These are phyloP conservation scores for Plasmopara halstedii DNA, from an alignment of 352 stramenopile genomes.

Conservation along the genomic window DNA sequence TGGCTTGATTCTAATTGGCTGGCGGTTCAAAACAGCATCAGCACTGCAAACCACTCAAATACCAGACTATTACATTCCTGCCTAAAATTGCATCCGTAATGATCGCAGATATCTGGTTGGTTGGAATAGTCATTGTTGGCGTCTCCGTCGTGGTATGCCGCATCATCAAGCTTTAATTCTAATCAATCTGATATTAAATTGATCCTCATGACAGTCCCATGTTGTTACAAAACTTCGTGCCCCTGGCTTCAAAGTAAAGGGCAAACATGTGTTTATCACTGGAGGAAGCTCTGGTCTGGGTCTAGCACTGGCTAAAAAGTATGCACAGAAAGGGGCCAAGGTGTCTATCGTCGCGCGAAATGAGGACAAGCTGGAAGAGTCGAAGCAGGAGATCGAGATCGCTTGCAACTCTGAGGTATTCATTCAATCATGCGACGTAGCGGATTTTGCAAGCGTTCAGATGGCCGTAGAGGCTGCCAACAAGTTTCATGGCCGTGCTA, in stretches of 20 bases:
- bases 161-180: too few relatives aligned
- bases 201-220: conserved; percentile 33
- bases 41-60: too few relatives aligned
- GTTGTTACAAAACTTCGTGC: conserved; percentile 51
- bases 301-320: conserved; percentile 60
- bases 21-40: too few relatives aligned
- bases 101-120: too few relatives aligned
- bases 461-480: conserved; percentile 57
- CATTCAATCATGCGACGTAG: conserved; percentile 66
- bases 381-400: conserved; percentile 53
- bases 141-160: too few relatives aligned
- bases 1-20: too few relatives aligned
- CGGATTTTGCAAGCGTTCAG: conserved; percentile 49
- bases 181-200: too few relatives aligned
- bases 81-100: too few relatives aligned
- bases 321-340: conserved; percentile 55
- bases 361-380: conserved; percentile 46
- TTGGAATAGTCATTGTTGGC: too few relatives aligned
- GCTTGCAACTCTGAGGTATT: conserved; percentile 40
- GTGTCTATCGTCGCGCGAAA: conserved; percentile 66
- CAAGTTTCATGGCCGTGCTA: conserved; percentile 51
- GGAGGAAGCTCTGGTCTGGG: conserved; percentile 64
- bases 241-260: conserved; percentile 64
- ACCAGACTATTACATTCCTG: too few relatives aligned
- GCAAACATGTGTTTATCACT: conserved; percentile 80